phyloP scores from a whole-genome alignment of 2,329 filamentous ascomycete genomes.

The Cladobotryum protrusum region DNA sequence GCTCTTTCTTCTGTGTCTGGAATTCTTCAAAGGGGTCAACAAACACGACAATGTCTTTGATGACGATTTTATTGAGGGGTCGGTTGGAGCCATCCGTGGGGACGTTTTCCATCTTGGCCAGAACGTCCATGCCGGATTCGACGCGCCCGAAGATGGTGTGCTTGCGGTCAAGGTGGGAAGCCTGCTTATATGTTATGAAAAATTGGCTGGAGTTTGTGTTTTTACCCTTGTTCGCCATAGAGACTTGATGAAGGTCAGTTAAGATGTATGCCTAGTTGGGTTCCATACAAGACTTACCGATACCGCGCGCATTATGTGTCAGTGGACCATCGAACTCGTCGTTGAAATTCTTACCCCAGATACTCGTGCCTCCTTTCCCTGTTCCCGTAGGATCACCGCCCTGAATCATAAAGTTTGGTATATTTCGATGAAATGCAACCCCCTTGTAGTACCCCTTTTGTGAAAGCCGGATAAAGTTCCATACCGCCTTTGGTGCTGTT shows the following conservation, averaged over 20 bases:
- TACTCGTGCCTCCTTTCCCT: conserved; percentile 79
- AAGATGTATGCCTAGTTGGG: not conserved
- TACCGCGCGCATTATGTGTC: conserved; percentile 74
- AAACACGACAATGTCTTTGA: conserved; percentile 78
- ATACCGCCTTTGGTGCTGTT: conserved; percentile 85
- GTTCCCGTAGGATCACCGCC: conserved; percentile 92
- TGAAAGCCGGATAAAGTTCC: conserved; percentile 88
- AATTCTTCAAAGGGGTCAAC: conserved; percentile 96
- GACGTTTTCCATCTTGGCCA: conserved; percentile 70
- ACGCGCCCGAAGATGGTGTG: conserved; percentile 95
- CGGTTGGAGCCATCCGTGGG: conserved; percentile 69
- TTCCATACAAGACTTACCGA: conserved; percentile 33
- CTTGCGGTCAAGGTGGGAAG: conserved; percentile 84
- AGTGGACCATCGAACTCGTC: conserved; percentile 90
- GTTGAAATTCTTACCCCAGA: conserved; percentile 91
- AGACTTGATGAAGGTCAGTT: conserved; percentile 32
- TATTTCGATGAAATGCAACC: conserved; percentile 86
- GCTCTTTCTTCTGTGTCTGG: conserved; percentile 62
- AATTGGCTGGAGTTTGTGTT: conserved; percentile 95
- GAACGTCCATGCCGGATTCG: conserved; percentile 65
- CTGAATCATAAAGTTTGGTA: conserved; percentile 96
- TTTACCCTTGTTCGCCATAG: conserved; percentile 98
- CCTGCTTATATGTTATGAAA: conserved; percentile 84
- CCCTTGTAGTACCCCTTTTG: conserved; percentile 86
- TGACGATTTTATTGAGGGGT: conserved; percentile 71